Percentiles rank a stretch among this genome's conserved stretches.
Evolutionary conservation across 2,329 filamentous ascomycete species (phyloP).

Genomic region (Thielaviopsis euricoi): DNA sequence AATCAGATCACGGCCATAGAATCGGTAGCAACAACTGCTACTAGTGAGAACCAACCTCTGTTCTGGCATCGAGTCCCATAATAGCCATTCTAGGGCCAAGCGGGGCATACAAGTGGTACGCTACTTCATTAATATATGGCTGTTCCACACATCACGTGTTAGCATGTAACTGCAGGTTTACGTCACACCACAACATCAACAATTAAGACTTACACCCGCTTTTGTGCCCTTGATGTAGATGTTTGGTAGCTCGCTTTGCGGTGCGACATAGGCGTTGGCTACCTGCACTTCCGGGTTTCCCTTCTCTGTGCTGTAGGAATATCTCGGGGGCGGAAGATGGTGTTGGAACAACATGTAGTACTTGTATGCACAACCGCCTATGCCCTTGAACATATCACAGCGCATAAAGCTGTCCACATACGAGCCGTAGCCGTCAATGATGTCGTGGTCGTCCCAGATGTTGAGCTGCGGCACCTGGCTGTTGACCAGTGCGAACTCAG

Average conservation of each 20-base stretch:
- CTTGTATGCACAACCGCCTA: conserved; percentile 87
- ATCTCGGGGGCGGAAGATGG: conserved; percentile 67
- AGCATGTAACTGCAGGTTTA: conserved; percentile 19
- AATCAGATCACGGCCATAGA: no score
- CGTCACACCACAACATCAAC: conserved; percentile 21
- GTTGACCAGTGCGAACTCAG: conserved; percentile 72
- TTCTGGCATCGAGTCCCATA: conserved; percentile 79
- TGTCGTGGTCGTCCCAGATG: conserved; percentile 96
- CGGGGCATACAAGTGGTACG: conserved; percentile 71
- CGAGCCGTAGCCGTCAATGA: conserved; percentile 83
- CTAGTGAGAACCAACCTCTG: conserved; percentile 58
- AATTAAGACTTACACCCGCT: conserved; percentile 46
- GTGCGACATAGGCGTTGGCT: conserved; percentile 54
- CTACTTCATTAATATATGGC: conserved; percentile 79
- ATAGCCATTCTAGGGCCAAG: conserved; percentile 73
- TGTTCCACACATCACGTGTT: conserved; percentile 21
- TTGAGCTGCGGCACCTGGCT: conserved; percentile 92
- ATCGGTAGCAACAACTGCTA: no score
- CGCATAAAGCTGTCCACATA: conserved; percentile 91
- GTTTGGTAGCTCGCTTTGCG: conserved; percentile 37
- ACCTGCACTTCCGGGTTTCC: conserved; percentile 34
- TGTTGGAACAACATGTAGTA: conserved; percentile 98
- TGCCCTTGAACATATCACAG: conserved; percentile 77
- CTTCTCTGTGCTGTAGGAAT: conserved; percentile 66
- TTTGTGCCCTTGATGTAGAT: conserved; percentile 59